These are phyloP conservation scores for Elongisporangium prolatum DNA, from an alignment of 352 stramenopile genomes.

Conservation along the genomic window DNA sequence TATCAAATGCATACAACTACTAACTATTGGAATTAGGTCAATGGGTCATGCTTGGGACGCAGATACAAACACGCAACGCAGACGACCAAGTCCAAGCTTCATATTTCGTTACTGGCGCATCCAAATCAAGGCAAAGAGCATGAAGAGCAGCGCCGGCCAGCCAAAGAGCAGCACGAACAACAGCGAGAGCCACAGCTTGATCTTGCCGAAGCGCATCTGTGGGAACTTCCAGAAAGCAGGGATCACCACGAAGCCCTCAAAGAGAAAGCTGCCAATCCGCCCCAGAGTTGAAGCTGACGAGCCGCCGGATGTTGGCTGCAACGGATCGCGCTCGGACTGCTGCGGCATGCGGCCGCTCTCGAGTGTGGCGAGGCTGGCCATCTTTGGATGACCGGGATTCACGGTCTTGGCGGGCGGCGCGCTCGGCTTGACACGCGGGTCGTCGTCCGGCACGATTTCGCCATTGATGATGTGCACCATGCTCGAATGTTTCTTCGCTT, in stretches of 20 bases:
- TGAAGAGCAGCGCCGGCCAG: background rate
- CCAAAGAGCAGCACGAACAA: background rate
- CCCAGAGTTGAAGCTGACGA: background rate
- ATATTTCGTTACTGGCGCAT: background rate
- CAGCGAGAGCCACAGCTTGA: background rate
- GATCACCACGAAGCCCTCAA: background rate
- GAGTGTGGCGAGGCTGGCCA: slow-evolving; percentile 5
- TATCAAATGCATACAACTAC: background rate
- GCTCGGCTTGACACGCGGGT: slow-evolving; percentile 46
- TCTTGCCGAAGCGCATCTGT: background rate
- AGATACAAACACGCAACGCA: background rate
- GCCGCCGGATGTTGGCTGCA: background rate
- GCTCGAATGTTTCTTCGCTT: background rate
- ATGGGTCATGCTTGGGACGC: no score
- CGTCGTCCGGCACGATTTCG: slow-evolving; percentile 82
- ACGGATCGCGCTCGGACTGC: background rate
- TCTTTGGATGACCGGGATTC: background rate
- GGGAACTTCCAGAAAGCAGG: background rate
- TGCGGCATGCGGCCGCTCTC: slow-evolving; percentile 7
- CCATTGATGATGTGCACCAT: slow-evolving; percentile 90
- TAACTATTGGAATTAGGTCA: no score
- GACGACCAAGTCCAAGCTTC: background rate
- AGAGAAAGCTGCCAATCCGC: background rate
- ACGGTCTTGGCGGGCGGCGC: background rate
- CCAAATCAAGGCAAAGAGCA: background rate